Base-by-base conservation (phyloP, 1,139 yeast genomes). In the Suhomyces bolitotheri region DNA sequence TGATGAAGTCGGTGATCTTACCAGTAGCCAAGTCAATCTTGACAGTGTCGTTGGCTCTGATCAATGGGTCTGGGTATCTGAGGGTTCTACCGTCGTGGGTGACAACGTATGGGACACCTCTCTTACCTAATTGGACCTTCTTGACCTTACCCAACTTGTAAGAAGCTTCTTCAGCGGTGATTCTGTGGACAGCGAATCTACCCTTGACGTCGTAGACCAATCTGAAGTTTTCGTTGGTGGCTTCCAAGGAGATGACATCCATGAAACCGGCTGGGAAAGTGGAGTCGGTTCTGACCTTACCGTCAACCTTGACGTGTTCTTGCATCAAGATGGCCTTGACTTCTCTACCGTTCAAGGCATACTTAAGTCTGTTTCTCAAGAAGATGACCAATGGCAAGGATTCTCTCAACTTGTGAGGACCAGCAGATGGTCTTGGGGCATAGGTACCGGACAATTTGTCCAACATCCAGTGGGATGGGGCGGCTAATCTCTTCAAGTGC, bases 391-490 rank as follows among this genome's bases (percentile, higher is more conserved):
- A 84, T 69, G 98, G 98, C 67, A 92, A 85, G 47, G 97, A 92
- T 79, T 92, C 98, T 77, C 98, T 85, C 74, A 90, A 83, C 79
- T 92, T 92, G 84, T 92, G 98, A 70, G 98, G 98, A 81, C 98
- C 98, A 58, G 96, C 84, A 51, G 97, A 88, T 69, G 97, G 96
- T 82, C 97, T 90, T 78, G 98, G 98, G 57, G 98, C 98, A 73
- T 92, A 92, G 68, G 89, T 80, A 69, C 99, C 99, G 72, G 97
- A 86, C 79, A 94, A 81, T 80, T 94, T 94, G 95, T 92, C 98
- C 82, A 94, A 86, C 95, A 94, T 87, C 98, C 98, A 94, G 85
- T 94, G 98, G 80, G 90, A 85, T 80, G 99, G 99, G 71, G 97
- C 97, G 71, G 96, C 95, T 74, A 88, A 82, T 80, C 96, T 86